A percentile compares a stretch with the other conserved stretches of the same genome.
Conservation (phyloP, 2,329 filamentous ascomycete species). For the Penicillium griseofulvum region DNA sequence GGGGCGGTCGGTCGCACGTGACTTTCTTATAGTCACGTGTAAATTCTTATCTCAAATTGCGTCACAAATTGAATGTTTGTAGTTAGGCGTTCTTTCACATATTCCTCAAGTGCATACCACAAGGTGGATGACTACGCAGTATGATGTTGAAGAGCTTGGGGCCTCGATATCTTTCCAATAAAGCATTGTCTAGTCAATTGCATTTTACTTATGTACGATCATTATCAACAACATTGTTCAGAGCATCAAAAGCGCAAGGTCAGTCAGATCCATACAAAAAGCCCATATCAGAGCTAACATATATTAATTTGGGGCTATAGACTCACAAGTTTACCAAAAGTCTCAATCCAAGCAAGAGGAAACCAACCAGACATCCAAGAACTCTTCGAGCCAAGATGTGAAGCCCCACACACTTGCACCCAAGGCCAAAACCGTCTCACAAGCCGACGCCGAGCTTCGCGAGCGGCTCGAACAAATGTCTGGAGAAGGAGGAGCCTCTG, state of each 20-base stretch:
- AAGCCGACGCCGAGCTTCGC: constrained; percentile 66
- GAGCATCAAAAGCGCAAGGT: constrained; percentile 7
- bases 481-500: constrained; percentile 68
- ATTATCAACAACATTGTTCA: constrained; percentile 7
- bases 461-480: constrained; percentile 64
- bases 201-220: background rate
- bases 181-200: background rate
- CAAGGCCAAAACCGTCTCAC: constrained; percentile 56
- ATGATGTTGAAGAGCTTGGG: background rate
- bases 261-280: background rate
- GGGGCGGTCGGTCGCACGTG: background rate
- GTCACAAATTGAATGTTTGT: background rate
- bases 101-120: background rate
- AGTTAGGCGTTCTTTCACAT: background rate
- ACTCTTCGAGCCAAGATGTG: background rate
- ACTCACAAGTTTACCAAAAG: background rate
- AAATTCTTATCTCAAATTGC: background rate
- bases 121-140: background rate
- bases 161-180: background rate
- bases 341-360: background rate
- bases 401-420: constrained; percentile 13
- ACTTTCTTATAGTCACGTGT: constrained; percentile 1
- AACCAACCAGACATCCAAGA: background rate
- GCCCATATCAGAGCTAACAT: background rate
- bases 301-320: background rate